Percentiles rank a stretch among this genome's conserved stretches.
Evolutionary conservation across 106 monocot species (phyloP).

Genomic region (Posidonia australis): DNA sequence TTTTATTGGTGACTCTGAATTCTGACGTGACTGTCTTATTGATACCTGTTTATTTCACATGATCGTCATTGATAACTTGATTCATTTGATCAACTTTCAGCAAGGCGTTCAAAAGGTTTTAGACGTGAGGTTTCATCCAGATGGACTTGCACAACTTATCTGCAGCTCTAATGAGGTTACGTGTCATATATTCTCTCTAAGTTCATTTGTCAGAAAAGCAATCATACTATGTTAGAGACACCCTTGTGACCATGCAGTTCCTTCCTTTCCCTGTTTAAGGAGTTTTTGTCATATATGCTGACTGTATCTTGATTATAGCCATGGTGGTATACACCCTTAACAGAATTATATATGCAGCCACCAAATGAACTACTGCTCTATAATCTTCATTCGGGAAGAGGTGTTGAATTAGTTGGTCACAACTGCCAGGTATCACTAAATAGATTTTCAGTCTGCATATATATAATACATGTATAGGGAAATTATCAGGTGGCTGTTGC

Average conservation of each 20-base stretch:
- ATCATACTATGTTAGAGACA: too few relatives aligned
- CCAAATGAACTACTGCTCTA: conserved; percentile 79
- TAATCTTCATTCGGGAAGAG: conserved; percentile 81
- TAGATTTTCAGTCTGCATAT: too few relatives aligned
- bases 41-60: background rate
- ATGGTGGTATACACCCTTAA: background rate
- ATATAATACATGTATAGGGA: too few relatives aligned
- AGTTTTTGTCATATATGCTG: too few relatives aligned
- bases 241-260: too few relatives aligned
- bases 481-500: too few relatives aligned
- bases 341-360: conserved; percentile 28
- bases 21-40: too few relatives aligned
- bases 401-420: conserved; percentile 64
- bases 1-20: too few relatives aligned
- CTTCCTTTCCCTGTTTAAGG: too few relatives aligned
- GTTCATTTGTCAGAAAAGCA: too few relatives aligned
- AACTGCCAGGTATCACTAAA: conserved; percentile 40
- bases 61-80: background rate
- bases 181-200: background rate
- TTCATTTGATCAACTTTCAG: conserved; percentile 25
- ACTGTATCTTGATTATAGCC: background rate
- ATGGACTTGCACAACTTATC: conserved; percentile 85
- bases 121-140: conserved; percentile 79
- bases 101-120: conserved; percentile 70
- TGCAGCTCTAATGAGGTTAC: conserved; percentile 81